Evolutionary conservation across 108 stramenopile species (phyloP).

Genomic region (Cylindrotheca closterium): DNA sequence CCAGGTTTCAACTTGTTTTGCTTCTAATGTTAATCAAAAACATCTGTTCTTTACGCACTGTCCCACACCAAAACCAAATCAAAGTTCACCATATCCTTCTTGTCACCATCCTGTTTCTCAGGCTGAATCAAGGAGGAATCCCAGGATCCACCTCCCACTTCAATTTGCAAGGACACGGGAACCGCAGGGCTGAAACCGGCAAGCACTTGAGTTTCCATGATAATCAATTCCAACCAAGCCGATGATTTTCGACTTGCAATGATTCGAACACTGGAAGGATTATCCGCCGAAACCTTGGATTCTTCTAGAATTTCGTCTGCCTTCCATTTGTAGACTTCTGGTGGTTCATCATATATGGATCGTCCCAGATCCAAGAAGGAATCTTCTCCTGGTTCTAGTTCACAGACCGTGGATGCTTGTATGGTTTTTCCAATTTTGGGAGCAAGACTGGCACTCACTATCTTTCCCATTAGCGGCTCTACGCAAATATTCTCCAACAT

Average conservation of each 20-base stretch:
- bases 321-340: constrained; percentile 57
- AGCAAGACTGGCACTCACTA: constrained; percentile 33
- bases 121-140: constrained; percentile 71
- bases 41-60: too few species aligned
- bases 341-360: constrained; percentile 48
- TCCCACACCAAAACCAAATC: constrained; percentile 38
- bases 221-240: constrained; percentile 66
- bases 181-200: constrained; percentile 30
- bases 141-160: constrained; percentile 83
- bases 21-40: not conserved
- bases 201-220: constrained; percentile 9
- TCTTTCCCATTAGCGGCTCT: constrained; percentile 46
- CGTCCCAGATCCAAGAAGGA: constrained; percentile 69
- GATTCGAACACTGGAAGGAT: constrained; percentile 26
- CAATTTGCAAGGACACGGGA: constrained; percentile 65
- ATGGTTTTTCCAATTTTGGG: constrained; percentile 15
- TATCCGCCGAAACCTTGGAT: constrained; percentile 9
- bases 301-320: constrained; percentile 25
- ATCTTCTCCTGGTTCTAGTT: constrained; percentile 60
- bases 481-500: constrained; percentile 51
- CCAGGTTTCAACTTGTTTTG: too few species aligned
- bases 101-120: constrained; percentile 1
- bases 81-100: constrained; percentile 34
- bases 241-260: constrained; percentile 47
- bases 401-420: constrained; percentile 38